Conservation (phyloP, 192 early-diverging fungal genomes). For the Coemansia sp. region DNA sequence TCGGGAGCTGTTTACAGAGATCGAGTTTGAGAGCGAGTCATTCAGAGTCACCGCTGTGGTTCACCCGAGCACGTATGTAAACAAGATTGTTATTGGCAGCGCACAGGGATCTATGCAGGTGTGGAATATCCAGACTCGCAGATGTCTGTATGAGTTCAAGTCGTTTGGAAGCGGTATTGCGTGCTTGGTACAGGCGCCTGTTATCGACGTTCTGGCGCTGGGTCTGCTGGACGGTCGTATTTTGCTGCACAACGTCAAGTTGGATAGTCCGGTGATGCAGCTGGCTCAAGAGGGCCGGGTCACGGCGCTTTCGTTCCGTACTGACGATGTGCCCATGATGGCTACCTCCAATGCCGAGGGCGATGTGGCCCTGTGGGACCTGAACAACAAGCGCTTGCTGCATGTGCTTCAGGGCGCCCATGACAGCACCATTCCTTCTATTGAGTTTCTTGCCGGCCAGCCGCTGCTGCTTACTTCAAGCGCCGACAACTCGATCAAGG, state of each 20-base stretch:
- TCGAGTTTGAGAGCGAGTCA: constrained; percentile 67
- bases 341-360: constrained; percentile 85
- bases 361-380: constrained; percentile 91
- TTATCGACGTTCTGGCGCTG: constrained; percentile 90
- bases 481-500: constrained; percentile 89
- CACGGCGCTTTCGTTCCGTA: constrained; percentile 88
- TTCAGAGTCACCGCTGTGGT: constrained; percentile 76
- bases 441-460: constrained; percentile 82
- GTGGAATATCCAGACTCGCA: constrained; percentile 85
- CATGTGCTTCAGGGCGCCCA: constrained; percentile 88
- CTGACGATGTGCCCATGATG: constrained; percentile 86
- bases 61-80: constrained; percentile 96
- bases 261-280: constrained; percentile 73
- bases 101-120: constrained; percentile 86
- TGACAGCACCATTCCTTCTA: constrained; percentile 69
- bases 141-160: constrained; percentile 79
- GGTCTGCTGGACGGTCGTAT: constrained; percentile 88
- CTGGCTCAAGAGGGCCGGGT: constrained; percentile 87
- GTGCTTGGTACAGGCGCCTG: constrained; percentile 81
- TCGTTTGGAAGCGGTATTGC: constrained; percentile 75
- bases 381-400: constrained; percentile 70
- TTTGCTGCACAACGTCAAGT: constrained; percentile 80
- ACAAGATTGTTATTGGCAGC: constrained; percentile 90
- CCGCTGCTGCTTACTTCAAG: constrained; percentile 85
- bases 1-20: constrained; percentile 67